Conservation (phyloP, 1,284 basidiomycete genomes). For the Dichomitus squalens region DNA sequence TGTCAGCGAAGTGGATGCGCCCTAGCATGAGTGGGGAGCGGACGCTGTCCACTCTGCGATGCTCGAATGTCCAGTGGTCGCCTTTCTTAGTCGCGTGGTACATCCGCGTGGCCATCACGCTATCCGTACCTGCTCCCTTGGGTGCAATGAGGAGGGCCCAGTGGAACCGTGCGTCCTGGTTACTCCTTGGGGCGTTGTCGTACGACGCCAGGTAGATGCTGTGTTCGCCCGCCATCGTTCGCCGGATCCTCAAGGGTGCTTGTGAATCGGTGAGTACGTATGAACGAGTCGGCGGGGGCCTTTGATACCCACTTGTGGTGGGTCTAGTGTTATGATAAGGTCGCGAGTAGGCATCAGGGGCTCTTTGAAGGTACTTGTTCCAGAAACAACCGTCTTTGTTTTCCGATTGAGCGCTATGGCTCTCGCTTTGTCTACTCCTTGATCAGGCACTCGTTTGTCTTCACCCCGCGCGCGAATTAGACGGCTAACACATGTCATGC, state of each 20-base stretch:
- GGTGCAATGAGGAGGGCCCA: constrained; percentile 21
- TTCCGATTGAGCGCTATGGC: too few species aligned
- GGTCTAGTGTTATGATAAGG: too few species aligned
- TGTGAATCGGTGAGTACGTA: background rate
- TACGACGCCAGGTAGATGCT: constrained; percentile 19
- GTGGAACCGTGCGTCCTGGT: constrained; percentile 10
- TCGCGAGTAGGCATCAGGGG: too few species aligned
- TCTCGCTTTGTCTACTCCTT: too few species aligned
- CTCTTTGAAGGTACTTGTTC: too few species aligned
- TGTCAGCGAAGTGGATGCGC: constrained; percentile 14
- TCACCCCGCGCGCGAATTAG: too few species aligned
- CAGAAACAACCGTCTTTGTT: too few species aligned
- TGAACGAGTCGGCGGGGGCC: background rate
- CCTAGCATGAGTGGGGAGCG: constrained; percentile 22
- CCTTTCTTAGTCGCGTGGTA: constrained; percentile 17
- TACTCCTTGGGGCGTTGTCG: constrained; percentile 10
- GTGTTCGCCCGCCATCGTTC: background rate
- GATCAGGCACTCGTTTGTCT: too few species aligned
- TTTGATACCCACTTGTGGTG: background rate
- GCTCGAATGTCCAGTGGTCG: constrained; percentile 17
- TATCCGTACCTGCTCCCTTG: constrained; percentile 9
- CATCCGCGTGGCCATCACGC: constrained; percentile 4
- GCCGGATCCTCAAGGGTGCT: too few species aligned
- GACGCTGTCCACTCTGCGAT: constrained; percentile 16
- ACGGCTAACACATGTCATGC: too few species aligned